Percentiles rank a stretch among this genome's conserved stretches.
Conservation (phyloP, 2,329 filamentous ascomycete species). For the Alternaria conjuncta region DNA sequence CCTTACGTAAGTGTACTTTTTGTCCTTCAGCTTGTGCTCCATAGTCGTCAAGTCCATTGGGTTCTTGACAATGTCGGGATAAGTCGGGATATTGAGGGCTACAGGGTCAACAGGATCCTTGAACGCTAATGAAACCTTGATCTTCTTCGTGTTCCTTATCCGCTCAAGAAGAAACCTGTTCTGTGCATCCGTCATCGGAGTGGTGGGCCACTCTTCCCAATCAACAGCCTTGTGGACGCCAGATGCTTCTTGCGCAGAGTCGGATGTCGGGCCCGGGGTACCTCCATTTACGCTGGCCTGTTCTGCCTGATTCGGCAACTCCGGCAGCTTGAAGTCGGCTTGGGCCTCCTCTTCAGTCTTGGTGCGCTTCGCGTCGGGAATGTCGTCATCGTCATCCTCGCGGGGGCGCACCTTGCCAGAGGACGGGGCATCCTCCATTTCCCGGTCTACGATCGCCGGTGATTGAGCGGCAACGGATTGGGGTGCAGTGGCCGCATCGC, state of each 20-base stretch:
- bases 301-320: conserved; percentile 43
- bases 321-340: conserved; percentile 53
- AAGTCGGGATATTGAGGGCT: conserved; percentile 76
- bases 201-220: conserved; percentile 41
- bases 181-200: conserved; percentile 61
- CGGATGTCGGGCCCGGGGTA: conserved; percentile 25
- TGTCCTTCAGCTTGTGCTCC: conserved; percentile 77
- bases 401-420: conserved; percentile 69
- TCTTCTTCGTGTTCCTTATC: conserved; percentile 81
- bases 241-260: conserved; percentile 40
- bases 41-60: conserved; percentile 88
- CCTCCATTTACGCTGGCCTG: conserved; percentile 39
- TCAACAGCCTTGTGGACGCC: conserved; percentile 42
- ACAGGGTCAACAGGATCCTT: conserved; percentile 77
- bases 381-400: conserved; percentile 60
- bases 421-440: conserved; percentile 49
- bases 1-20: conserved; percentile 72
- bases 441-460: conserved; percentile 36
- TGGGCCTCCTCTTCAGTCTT: conserved; percentile 65
- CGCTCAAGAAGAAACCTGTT: conserved; percentile 68
- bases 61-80: conserved; percentile 73
- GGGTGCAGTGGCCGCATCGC: conserved; percentile 17
- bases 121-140: conserved; percentile 79
- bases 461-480: conserved; percentile 26
- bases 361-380: conserved; percentile 77